These are phyloP conservation scores for Lithospermum erythrorhizon DNA, from an alignment of 257 asterid genomes.

Conservation along the genomic window DNA sequence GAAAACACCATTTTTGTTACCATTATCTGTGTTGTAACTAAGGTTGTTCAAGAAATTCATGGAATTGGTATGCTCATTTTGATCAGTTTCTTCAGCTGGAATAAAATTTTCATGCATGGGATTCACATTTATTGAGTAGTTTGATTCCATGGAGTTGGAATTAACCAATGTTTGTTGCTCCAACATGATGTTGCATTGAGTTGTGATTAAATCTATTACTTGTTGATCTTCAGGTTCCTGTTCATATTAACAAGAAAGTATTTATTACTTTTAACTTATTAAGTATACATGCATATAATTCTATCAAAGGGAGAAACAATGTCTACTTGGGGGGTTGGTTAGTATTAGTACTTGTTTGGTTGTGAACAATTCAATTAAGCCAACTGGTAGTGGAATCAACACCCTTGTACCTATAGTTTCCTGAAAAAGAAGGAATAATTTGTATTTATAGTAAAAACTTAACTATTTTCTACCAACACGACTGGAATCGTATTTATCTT, in stretches of 20 bases:
- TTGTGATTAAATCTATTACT: slow-evolving; percentile 38
- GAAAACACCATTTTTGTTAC: slow-evolving; percentile 18
- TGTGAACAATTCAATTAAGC: slow-evolving; percentile 55
- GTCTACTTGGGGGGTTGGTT: not conserved
- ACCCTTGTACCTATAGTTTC: slow-evolving; percentile 55
- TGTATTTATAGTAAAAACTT: not conserved
- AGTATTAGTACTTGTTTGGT: slow-evolving; percentile 37
- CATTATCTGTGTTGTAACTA: slow-evolving; percentile 15
- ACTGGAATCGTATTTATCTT: not conserved
- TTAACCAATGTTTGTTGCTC: slow-evolving; percentile 41
- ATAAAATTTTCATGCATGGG: slow-evolving; percentile 8
- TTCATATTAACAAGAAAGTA: not conserved
- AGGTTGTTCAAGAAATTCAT: slow-evolving; percentile 15
- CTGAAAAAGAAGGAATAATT: slow-evolving; percentile 18
- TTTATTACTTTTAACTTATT: not conserved
- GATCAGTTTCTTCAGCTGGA: slow-evolving; percentile 14
- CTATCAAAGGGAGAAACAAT: not conserved
- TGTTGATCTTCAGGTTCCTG: slow-evolving; percentile 65
- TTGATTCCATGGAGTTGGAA: slow-evolving; percentile 14
- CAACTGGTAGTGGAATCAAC: slow-evolving; percentile 49
- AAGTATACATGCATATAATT: not conserved
- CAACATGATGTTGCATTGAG: slow-evolving; percentile 38
- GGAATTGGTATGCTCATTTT: slow-evolving; percentile 12
- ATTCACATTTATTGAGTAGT: slow-evolving; percentile 6
- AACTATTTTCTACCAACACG: not conserved